phyloP scores from a whole-genome alignment of 169 alveolate species.

The Plasmodium knowlesi region DNA sequence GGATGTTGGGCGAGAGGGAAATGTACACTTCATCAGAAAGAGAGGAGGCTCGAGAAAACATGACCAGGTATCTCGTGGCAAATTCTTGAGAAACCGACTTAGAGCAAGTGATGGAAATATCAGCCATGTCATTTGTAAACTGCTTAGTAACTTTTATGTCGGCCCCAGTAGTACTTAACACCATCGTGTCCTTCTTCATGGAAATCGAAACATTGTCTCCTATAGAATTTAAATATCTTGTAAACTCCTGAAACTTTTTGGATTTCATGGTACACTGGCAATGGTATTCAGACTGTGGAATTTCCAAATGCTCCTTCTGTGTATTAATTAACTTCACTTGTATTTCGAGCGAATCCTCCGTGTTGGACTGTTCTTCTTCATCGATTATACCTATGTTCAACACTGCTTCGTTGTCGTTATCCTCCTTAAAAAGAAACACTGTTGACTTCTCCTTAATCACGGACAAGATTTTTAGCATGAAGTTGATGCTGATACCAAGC shows the following conservation, averaged over 20 bases:
- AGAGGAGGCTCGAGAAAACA: constrained; percentile 87
- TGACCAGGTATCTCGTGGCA: constrained; percentile 87
- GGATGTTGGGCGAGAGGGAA: constrained; percentile 88
- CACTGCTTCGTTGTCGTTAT: constrained; percentile 80
- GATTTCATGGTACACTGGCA: constrained; percentile 89
- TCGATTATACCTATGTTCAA: constrained; percentile 63
- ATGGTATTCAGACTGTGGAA: constrained; percentile 87
- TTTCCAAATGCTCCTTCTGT: constrained; percentile 87
- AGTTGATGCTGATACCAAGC: constrained; percentile 82
- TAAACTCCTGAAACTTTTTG: constrained; percentile 86
- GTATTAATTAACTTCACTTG: constrained; percentile 87
- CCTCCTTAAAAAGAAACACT: constrained; percentile 81
- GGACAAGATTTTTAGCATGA: constrained; percentile 84
- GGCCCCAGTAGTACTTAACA: constrained; percentile 87
- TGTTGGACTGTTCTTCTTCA: constrained; percentile 70
- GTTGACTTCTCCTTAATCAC: constrained; percentile 84
- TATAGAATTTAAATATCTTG: constrained; percentile 86
- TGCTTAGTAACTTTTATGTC: constrained; percentile 86
- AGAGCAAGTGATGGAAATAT: constrained; percentile 80
- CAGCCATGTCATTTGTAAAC: constrained; percentile 87
- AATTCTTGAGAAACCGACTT: constrained; percentile 88
- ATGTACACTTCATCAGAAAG: constrained; percentile 88
- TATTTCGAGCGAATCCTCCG: constrained; percentile 83
- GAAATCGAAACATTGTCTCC: constrained; percentile 89
- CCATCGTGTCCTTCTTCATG: constrained; percentile 87